A percentile compares a stretch with the other conserved stretches of the same genome.
Conservation (phyloP, 371 early-diverging fungal species). For the Chytridium lagenaria region DNA sequence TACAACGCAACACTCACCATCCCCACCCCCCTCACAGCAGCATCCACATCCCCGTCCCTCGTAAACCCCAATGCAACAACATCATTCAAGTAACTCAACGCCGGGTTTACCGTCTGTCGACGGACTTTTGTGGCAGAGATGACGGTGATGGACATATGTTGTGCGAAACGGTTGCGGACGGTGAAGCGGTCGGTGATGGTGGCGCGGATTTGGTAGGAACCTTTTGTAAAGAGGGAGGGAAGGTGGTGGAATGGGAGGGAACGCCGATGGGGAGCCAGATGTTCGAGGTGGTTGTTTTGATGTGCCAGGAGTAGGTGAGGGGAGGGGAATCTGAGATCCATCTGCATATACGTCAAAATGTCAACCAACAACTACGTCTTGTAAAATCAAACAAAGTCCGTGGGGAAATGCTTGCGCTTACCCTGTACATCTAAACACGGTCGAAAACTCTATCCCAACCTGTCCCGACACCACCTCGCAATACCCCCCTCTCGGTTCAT, state of each 20-base stretch:
- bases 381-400: not conserved
- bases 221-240: not conserved
- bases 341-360: not conserved
- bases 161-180: not conserved
- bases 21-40: not conserved
- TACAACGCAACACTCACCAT: not conserved
- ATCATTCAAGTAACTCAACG: not conserved
- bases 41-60: not conserved
- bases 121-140: not conserved
- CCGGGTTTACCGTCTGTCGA: not conserved
- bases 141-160: not conserved
- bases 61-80: not conserved
- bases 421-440: not conserved
- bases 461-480: not conserved
- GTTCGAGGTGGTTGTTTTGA: not conserved
- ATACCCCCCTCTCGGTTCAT: not conserved
- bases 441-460: not conserved
- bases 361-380: not conserved
- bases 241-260: not conserved
- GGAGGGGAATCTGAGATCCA: not conserved
- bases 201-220: not conserved
- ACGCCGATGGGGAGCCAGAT: not conserved
- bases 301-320: not conserved
- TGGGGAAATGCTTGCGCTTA: not conserved
- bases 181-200: not conserved